phyloP scores from a whole-genome alignment of 1,139 yeast genomes.

The Suhomyces terraborum region DNA sequence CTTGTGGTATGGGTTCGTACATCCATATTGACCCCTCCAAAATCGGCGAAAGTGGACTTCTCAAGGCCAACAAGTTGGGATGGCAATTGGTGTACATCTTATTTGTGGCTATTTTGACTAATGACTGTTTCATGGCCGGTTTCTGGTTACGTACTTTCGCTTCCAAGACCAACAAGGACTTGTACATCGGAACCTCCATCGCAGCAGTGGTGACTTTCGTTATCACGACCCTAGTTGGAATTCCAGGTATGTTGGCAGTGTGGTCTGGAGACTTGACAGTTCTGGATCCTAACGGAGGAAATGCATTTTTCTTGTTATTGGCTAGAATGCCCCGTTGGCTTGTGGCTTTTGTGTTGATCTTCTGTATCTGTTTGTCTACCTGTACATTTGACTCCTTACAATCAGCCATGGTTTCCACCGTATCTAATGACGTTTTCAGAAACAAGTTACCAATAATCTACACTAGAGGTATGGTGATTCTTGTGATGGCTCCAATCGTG shows the following conservation, averaged over 20 bases:
- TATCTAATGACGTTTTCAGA: constrained; percentile 87
- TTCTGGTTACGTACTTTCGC: constrained; percentile 96
- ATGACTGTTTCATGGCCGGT: constrained; percentile 87
- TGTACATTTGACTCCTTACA: constrained; percentile 90
- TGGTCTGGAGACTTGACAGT: constrained; percentile 78
- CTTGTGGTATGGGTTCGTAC: constrained; percentile 79
- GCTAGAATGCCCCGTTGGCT: constrained; percentile 85
- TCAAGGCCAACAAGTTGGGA: constrained; percentile 69
- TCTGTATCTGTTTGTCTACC: constrained; percentile 72
- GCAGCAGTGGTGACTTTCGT: constrained; percentile 69
- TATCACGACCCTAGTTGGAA: constrained; percentile 72
- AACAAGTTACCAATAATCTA: constrained; percentile 69
- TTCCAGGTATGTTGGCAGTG: constrained; percentile 84
- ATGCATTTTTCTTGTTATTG: constrained; percentile 71
- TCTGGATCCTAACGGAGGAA: constrained; percentile 60
- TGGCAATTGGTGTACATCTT: constrained; percentile 89
- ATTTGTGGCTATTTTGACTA: constrained; percentile 83
- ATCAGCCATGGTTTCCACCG: constrained; percentile 84
- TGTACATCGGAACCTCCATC: constrained; percentile 70
- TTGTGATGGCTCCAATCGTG: constrained; percentile 80
- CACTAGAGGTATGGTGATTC: constrained; percentile 69
- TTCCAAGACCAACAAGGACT: constrained; percentile 72
- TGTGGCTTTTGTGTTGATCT: constrained; percentile 77
- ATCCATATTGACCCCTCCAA: constrained; percentile 65
- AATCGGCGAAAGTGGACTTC: constrained; percentile 65